Conservation (phyloP, 2,329 filamentous ascomycete genomes). For the Fusarium papillatum region DNA sequence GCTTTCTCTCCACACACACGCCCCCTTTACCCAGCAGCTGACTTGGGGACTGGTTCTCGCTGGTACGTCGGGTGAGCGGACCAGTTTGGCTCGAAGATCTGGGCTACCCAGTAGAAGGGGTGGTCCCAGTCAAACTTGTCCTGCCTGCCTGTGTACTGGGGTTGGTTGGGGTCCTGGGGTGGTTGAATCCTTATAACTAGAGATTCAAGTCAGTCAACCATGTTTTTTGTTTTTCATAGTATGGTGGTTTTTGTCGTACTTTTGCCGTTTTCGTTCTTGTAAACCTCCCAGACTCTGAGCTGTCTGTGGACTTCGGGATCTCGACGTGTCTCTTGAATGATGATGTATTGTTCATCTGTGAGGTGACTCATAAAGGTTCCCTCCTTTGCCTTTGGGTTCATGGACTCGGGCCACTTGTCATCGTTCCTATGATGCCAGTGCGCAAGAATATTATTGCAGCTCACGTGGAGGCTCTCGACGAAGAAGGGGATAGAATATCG, state of each 20-base stretch:
- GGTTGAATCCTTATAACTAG: constrained; percentile 12
- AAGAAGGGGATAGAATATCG: constrained; percentile 56
- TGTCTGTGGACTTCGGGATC: constrained; percentile 40
- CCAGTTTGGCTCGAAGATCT: constrained; percentile 61
- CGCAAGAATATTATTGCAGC: constrained; percentile 60
- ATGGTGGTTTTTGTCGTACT: constrained; percentile 14
- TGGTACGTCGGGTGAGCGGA: constrained; percentile 48
- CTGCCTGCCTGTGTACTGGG: constrained; percentile 42
- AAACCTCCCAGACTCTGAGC: constrained; percentile 42
- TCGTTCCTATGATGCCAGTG: constrained; percentile 67
- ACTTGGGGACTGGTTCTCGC: constrained; percentile 32
- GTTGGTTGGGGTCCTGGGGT: neutral
- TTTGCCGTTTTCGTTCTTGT: constrained; percentile 40
- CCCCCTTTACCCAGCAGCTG: neutral
- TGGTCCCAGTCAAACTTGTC: constrained; percentile 52
- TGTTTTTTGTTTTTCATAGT: neutral
- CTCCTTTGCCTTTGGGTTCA: constrained; percentile 44
- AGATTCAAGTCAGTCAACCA: constrained; percentile 11
- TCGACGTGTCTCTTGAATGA: constrained; percentile 48
- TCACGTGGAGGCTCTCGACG: constrained; percentile 59
- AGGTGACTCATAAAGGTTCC: constrained; percentile 48
- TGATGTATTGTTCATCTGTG: constrained; percentile 46
- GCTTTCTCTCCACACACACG: neutral
- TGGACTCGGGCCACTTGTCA: constrained; percentile 39
- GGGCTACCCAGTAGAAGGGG: constrained; percentile 59